These are phyloP conservation scores for Toxoplasma gondii DNA, from an alignment of 169 alveolate genomes.

Conservation along the genomic window DNA sequence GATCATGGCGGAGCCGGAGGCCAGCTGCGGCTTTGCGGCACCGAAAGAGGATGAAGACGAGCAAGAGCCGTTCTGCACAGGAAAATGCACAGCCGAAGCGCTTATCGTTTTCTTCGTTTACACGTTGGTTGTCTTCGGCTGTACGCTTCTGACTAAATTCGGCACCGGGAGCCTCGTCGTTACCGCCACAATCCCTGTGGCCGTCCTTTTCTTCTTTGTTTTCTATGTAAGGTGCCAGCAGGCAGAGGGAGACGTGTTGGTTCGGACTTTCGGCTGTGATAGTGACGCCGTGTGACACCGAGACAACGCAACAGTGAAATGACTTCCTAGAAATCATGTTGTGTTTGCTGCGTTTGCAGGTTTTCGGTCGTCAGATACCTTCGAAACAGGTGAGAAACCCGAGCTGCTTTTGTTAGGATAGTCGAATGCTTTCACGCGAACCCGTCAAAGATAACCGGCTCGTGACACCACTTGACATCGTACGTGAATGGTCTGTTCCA, in stretches of 20 bases:
- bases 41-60: slow-evolving; percentile 5
- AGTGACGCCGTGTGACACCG: neutral
- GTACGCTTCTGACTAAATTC: neutral
- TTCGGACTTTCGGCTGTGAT: neutral
- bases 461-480: too few species aligned
- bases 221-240: neutral
- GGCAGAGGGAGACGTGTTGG: neutral
- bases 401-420: neutral
- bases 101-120: neutral
- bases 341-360: neutral
- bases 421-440: neutral
- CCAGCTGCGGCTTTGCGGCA: neutral
- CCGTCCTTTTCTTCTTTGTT: neutral
- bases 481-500: too few species aligned
- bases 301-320: neutral
- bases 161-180: slow-evolving; percentile 6
- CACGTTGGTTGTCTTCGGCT: neutral
- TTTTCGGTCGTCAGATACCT: neutral
- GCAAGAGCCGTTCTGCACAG: slow-evolving; percentile 1
- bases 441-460: too few species aligned
- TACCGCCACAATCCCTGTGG: neutral
- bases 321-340: neutral
- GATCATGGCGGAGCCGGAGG: neutral
- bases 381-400: neutral
- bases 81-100: slow-evolving; percentile 26